Base-by-base conservation (phyloP, 73 alveolate species). In the Stentor roeselii region DNA sequence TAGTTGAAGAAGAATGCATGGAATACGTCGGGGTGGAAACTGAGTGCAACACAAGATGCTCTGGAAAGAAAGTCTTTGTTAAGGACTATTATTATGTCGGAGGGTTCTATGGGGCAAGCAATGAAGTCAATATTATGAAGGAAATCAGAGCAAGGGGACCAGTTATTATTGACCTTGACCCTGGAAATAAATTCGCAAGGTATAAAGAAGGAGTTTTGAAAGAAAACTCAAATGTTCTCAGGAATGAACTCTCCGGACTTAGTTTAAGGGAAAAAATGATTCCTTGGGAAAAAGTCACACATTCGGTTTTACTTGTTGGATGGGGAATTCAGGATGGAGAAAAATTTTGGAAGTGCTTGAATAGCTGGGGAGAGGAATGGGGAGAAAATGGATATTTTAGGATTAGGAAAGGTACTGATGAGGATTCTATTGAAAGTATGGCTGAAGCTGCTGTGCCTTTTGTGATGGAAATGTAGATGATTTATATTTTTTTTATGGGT, bases 121-220 rank as follows among this genome's bases (percentile, higher is more conserved):
- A 74, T 82, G 97, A 94, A 78, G 82, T 75, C 32, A 60, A 77
- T 76, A 92, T 94, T 94, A 87, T 94, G 95, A 90, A 90, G 60
- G 98, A 94, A 75, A 82, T 94, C 31, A 58, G 92, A 35, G 93
- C 97, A 0, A 84, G 96, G 75, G 97, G 98, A 21, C 98, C 98
- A 14, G 88, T 94, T 39, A 83, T 86, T 2, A 92, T 91, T 34
- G 90, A 84, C 75, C 42, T 94, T 3, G 39, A 83, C n/a, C 91
- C 92, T 36, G 92, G 91, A 37, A 60, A 75, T 39, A 67, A 59
- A 30, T 92, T 92, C 85, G 36, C 84, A 37, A 27, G 41, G 39
- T 94, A 92, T 85, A 82, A 80, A 35, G 41, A 82, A 3, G 98
- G 98, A 1, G 90, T 94, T 60, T 89, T 77, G 84, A 59, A 83